Evolutionary conservation across 306 rosid species (phyloP).

Genomic region (Prosopis cineraria): DNA sequence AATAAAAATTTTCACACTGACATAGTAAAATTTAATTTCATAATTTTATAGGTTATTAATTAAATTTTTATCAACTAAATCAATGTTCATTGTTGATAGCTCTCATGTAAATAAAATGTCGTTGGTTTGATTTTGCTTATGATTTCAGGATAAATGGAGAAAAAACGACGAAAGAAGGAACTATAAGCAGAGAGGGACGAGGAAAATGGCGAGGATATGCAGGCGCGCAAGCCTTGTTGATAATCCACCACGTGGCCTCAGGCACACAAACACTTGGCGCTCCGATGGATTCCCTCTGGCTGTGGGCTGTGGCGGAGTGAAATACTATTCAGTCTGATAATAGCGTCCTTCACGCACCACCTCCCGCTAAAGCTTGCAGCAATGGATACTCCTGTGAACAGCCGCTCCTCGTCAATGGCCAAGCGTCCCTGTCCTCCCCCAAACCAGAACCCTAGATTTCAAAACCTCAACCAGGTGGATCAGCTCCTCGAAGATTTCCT

Average conservation of each 20-base stretch:
- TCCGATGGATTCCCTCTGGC: not conserved
- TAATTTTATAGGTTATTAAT: no score
- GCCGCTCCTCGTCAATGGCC: constrained; percentile 68
- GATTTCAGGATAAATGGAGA: no score
- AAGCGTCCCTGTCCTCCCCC: constrained; percentile 90
- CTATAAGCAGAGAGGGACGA: not conserved
- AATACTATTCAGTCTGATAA: constrained; percentile 7
- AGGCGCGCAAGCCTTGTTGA: not conserved
- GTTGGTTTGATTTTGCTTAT: no score
- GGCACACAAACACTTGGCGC: constrained; percentile 34
- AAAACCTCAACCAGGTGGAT: constrained; percentile 45
- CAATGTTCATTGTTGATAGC: no score
- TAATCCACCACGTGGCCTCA: constrained; percentile 11
- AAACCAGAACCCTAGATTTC: constrained; percentile 68
- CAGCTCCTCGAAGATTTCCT: constrained; percentile 60
- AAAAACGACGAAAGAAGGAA: no score
- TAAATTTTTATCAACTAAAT: no score
- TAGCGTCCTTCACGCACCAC: constrained; percentile 44
- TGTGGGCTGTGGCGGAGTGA: not conserved
- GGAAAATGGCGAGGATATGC: not conserved
- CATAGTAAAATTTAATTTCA: no score
- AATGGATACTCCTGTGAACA: constrained; percentile 63
- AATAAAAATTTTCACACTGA: no score
- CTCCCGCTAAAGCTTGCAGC: constrained; percentile 29
- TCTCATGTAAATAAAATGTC: no score